phyloP scores from a whole-genome alignment of 495 filamentous ascomycete species.

The Letharia columbiana region DNA sequence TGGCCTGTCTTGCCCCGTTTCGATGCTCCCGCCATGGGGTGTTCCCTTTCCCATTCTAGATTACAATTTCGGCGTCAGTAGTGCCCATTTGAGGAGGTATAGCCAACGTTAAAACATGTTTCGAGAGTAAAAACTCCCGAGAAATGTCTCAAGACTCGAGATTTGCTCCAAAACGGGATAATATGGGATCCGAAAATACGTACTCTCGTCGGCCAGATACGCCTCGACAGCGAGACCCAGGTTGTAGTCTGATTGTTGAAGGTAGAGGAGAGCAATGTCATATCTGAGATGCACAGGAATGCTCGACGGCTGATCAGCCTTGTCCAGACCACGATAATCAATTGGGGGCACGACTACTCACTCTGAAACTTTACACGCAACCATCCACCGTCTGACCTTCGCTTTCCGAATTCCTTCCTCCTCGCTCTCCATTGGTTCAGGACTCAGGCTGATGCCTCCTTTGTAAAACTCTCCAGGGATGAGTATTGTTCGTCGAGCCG shows the following conservation, averaged over 20 bases:
- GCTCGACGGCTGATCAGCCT: conserved; percentile 13
- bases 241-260: conserved; percentile 57
- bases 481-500: conserved; percentile 53
- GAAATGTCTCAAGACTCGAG: no score
- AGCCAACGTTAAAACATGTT: no score
- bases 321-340: neutral
- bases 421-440: conserved; percentile 57
- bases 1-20: conserved; percentile 31
- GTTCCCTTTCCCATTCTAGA: conserved; percentile 53
- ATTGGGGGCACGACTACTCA: conserved; percentile 27
- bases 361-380: conserved; percentile 59
- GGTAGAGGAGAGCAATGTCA: conserved; percentile 61
- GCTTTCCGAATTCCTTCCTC: conserved; percentile 57
- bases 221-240: conserved; percentile 50
- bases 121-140: no score
- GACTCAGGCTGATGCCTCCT: conserved; percentile 53
- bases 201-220: conserved; percentile 53
- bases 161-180: no score
- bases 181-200: no score
- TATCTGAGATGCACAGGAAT: conserved; percentile 41
- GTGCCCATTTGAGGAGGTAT: no score
- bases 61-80: no score
- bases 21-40: conserved; percentile 45
- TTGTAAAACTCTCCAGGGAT: conserved; percentile 61
- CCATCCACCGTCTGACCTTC: conserved; percentile 62